Evolutionary conservation across 306 rosid genomes (phyloP).

Genomic region (Quercus glauca): DNA sequence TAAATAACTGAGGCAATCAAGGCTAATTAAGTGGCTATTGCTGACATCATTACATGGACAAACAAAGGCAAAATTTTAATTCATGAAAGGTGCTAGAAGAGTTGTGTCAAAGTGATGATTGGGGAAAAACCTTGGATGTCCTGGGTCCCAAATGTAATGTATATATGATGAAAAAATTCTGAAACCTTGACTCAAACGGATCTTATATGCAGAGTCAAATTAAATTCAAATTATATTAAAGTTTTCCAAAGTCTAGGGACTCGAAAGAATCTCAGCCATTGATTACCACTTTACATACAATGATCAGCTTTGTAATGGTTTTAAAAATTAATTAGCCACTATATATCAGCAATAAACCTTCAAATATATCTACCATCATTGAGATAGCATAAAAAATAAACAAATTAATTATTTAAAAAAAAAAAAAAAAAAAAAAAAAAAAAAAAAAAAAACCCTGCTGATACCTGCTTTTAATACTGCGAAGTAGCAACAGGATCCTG

Average conservation of each 20-base stretch:
- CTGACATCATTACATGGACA: background rate
- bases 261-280: background rate
- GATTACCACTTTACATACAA: constrained; percentile 5
- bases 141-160: background rate
- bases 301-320: background rate
- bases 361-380: constrained; percentile 4
- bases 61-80: constrained; percentile 8
- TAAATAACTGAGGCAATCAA: constrained; percentile 10
- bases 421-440: background rate
- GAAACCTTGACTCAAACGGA: background rate
- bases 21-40: background rate
- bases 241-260: no score
- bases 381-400: background rate
- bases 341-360: background rate
- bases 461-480: background rate
- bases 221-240: no score
- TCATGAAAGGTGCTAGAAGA: background rate
- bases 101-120: constrained; percentile 1
- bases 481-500: background rate
- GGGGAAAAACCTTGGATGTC: background rate
- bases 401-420: no score
- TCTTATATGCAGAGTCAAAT: background rate
- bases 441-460: background rate
- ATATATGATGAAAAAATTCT: background rate
- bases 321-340: background rate